Base-by-base conservation (phyloP, 2,329 filamentous ascomycete genomes). In the Gaeumannomyces sp. region DNA sequence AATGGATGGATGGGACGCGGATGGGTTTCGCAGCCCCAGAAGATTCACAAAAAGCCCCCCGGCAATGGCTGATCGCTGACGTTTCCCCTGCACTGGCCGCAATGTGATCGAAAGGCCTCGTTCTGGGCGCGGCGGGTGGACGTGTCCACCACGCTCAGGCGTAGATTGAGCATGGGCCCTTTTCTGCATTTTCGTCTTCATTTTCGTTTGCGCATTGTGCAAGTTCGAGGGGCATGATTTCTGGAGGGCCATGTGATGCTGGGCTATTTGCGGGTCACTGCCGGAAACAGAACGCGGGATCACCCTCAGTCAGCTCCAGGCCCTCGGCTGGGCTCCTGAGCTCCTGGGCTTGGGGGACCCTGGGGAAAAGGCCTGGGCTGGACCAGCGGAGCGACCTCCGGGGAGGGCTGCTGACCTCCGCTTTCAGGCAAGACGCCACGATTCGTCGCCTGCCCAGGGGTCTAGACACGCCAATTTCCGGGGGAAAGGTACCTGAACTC, bases 351-450 rank as follows among this genome's bases (percentile, higher is more conserved):
- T 19, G 45, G 45, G 22, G 45, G 45, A 53, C 45, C 45, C 45
- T 53, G 45, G 45, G 45, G 22, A 11, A 53, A 53, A 53, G 22
- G 45, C 22, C 7, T 19, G 45, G 45, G 45, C 45, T 53, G 45
- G 45, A 53, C 45, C 45, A 53, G 25, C 45, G 45, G 45, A 53
- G n/a, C 45, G 45, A 53, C 19, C 45, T 53, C 45, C 45, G 45
- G 22, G 22, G 10, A 11, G 45, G 45, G 8, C 45, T 53, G 45
- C 45, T 53, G 45, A 53, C 45, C 57, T 58, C 56, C 25, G 57
- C 57, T 59, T 59, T 27, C 57, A 59, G 57, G 57, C 57, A 28
- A 59, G 57, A 59, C 22, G 57, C 28, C 57, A 59, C 57, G 57
- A 28, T 59, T 59, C 57, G 57, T 25, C 57, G 57, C 57, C 27